phyloP scores from a whole-genome alignment of 306 rosid species.

The Senna siamea region DNA sequence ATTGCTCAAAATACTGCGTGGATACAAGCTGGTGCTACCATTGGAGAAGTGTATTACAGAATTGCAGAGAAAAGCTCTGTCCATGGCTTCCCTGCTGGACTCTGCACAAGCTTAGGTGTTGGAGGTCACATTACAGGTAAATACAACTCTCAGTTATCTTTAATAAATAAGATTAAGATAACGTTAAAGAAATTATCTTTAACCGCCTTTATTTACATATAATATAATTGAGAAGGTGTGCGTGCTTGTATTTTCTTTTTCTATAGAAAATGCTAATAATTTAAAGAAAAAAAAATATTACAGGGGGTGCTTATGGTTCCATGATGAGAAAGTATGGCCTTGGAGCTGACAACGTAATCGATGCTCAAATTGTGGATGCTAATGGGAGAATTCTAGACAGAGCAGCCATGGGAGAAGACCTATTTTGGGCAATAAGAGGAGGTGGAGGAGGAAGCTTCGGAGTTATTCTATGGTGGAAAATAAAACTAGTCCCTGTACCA shows the following conservation, averaged over 20 bases:
- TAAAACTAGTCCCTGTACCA: constrained; percentile 51
- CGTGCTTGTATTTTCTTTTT: too few species aligned
- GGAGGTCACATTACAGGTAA: constrained; percentile 78
- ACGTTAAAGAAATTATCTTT: too few species aligned
- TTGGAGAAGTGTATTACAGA: constrained; percentile 75
- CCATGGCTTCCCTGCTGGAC: constrained; percentile 77
- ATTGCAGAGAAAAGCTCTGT: constrained; percentile 58
- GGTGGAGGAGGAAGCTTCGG: constrained; percentile 73
- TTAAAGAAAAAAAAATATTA: too few species aligned
- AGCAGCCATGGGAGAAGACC: constrained; percentile 54
- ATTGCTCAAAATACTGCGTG: constrained; percentile 55
- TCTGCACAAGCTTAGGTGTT: constrained; percentile 74
- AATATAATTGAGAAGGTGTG: too few species aligned
- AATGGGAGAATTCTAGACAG: constrained; percentile 47
- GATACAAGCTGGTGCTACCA: constrained; percentile 82
- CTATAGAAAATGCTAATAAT: too few species aligned
- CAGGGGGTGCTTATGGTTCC: constrained; percentile 54
- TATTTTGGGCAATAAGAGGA: constrained; percentile 71
- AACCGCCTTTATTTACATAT: too few species aligned
- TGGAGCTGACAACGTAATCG: constrained; percentile 52
- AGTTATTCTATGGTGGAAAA: constrained; percentile 52
- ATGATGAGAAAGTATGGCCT: constrained; percentile 56
- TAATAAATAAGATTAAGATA: too few species aligned
- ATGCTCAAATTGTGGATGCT: constrained; percentile 51
- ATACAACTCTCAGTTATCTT: too few species aligned